Evolutionary conservation across 306 rosid species (phyloP), one percentile per base, ranked within the genome.

Genomic region (Purshia tridentata): DNA sequence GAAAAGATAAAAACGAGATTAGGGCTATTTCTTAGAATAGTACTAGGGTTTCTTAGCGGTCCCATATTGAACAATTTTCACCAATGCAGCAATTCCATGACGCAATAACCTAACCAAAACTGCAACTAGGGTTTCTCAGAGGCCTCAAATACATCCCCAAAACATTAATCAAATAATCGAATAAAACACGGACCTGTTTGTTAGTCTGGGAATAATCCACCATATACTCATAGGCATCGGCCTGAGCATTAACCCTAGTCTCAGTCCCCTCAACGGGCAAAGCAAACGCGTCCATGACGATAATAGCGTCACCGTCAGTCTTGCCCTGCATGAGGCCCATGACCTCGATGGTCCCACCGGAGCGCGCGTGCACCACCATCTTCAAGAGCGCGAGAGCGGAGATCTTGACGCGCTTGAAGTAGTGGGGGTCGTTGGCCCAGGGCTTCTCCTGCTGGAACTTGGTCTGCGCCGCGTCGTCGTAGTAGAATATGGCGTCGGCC

Each of bases 281-380:
- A 40, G 98, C 98, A 35, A 91, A 95, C 13, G 99, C 97, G 59
- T 95, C 99, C 96, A 92, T 91, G 52, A 95, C 98, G 70, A 91
- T 95, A 66, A 95, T 91, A 60, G 96, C 82, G 39, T 95, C 99
- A 4, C 91, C 90, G 55, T 91, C 93, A 46, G 95, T 92, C 65
- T 95, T 95, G 3, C 99, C 99, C 63, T 95, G 99, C 99, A 95
- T 95, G 35, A 95, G 96, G 13, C 99, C 99, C 99, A 91, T 95
- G 69, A 95, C 93, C 75, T 95, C 99, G 75, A 95, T 87, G 77
- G 90, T 91, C 20, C 99, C 98, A 2, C 98, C 99, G 39, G 98
- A 91, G 82, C 98, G 99, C 4, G 99, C 97, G 48, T 95, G 99
- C 16, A 91, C 98, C 2, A 95, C 99, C 99, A 95, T 95, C 90